Evolutionary conservation across 2,329 filamentous ascomycete species (phyloP).

Genomic region (Tolypocladium amazonense): DNA sequence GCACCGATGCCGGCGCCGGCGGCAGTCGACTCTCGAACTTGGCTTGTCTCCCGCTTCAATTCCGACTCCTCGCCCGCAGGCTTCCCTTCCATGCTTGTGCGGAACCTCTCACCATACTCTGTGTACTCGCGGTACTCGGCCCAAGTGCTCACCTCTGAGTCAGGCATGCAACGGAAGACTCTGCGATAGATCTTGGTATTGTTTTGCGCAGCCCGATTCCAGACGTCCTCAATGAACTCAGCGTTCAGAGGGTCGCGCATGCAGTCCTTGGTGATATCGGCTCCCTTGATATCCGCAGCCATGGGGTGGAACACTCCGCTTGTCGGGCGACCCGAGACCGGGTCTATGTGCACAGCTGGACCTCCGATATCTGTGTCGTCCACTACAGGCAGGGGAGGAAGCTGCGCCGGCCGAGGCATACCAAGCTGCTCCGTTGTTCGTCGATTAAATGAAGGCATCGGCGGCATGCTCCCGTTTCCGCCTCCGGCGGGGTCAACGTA

Average conservation of each 20-base stretch:
- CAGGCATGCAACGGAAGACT: slow-evolving; percentile 95
- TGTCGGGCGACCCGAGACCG: slow-evolving; percentile 35
- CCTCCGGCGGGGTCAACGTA: slow-evolving; percentile 20
- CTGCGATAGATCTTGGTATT: slow-evolving; percentile 91
- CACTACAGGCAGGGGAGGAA: slow-evolving; percentile 56
- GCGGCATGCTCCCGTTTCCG: slow-evolving; percentile 37
- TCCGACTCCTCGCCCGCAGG: slow-evolving; percentile 37
- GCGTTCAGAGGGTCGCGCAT: slow-evolving; percentile 85
- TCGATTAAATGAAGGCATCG: slow-evolving; percentile 41
- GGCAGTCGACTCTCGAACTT: slow-evolving; percentile 18
- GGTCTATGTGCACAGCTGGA: slow-evolving; percentile 48
- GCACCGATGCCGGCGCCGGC: slow-evolving; percentile 30
- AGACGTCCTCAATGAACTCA: slow-evolving; percentile 76
- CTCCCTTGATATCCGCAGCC: slow-evolving; percentile 59
- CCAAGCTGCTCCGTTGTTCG: slow-evolving; percentile 57
- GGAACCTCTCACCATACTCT: slow-evolving; percentile 68
- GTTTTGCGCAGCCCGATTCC: slow-evolving; percentile 80
- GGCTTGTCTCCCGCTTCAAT: slow-evolving; percentile 25
- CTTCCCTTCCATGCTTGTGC: slow-evolving; percentile 51
- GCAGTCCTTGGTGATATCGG: slow-evolving; percentile 75
- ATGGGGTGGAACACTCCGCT: slow-evolving; percentile 38
- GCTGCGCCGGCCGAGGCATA: slow-evolving; percentile 55
- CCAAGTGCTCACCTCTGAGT: slow-evolving; percentile 90
- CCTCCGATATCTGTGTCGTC: slow-evolving; percentile 81
- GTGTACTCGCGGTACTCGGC: slow-evolving; percentile 80